A percentile compares a stretch with the other conserved stretches of the same genome.
phyloP scores from a whole-genome alignment of 176 grass and related monocot species.

The Rhynchospora tenuis region DNA sequence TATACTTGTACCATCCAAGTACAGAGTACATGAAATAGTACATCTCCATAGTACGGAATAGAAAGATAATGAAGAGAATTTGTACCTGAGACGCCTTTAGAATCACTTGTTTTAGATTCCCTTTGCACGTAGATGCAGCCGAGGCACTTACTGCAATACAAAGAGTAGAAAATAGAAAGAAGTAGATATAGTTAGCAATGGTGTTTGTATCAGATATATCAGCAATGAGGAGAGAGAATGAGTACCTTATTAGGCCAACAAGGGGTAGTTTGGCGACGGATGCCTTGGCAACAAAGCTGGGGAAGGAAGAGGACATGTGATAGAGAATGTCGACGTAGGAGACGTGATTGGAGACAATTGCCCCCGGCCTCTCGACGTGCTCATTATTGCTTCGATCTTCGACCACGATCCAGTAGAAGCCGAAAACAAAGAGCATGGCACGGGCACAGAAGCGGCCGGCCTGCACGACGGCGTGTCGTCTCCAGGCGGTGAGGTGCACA shows the following conservation, averaged over 20 bases:
- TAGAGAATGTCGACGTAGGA: conserved; percentile 98
- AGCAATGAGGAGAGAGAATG: conserved; percentile 5
- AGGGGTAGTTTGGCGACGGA: conserved; percentile 80
- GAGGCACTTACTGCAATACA: conserved; percentile 76
- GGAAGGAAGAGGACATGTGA: conserved; percentile 89
- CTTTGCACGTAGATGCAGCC: conserved; percentile 94
- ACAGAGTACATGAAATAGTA: not conserved
- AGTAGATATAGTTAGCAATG: not conserved
- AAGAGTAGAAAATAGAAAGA: not conserved
- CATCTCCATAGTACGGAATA: not conserved
- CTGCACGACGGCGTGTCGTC: conserved; percentile 39
- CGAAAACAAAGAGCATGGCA: conserved; percentile 78
- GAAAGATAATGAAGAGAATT: not conserved
- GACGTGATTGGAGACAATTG: conserved; percentile 85
- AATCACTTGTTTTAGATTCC: conserved; percentile 82
- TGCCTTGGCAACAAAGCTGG: conserved; percentile 88
- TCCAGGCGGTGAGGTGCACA: conserved; percentile 50
- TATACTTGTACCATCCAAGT: not conserved
- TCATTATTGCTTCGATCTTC: conserved; percentile 28
- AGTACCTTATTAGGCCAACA: conserved; percentile 96
- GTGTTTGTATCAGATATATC: not conserved
- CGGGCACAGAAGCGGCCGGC: conserved; percentile 48
- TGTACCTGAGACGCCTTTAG: conserved; percentile 96
- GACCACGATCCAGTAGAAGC: conserved; percentile 82
- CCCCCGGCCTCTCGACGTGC: conserved; percentile 55